Conservation (phyloP, 1,139 yeast species). For the Pichia sp. region DNA sequence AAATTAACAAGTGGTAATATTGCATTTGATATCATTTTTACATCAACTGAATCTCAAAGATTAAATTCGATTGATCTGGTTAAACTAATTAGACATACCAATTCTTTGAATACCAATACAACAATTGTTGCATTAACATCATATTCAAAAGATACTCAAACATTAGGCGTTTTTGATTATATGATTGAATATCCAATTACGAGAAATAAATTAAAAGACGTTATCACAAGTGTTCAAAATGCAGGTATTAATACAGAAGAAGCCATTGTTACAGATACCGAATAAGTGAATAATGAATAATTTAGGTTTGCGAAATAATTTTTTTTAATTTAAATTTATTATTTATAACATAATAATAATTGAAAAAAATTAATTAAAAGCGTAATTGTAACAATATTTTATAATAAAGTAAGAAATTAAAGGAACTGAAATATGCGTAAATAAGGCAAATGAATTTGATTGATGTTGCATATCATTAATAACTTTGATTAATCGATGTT, state of each 20-base stretch:
- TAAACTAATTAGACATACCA: slow-evolving; percentile 68
- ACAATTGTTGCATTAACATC: slow-evolving; percentile 77
- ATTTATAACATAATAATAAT: slow-evolving; percentile 1
- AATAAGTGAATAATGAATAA: slow-evolving; percentile 10
- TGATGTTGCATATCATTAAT: slow-evolving; percentile 11
- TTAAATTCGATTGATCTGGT: slow-evolving; percentile 63
- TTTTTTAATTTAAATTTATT: not conserved
- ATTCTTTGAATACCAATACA: slow-evolving; percentile 66
- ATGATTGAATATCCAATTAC: slow-evolving; percentile 74
- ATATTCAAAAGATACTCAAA: slow-evolving; percentile 59
- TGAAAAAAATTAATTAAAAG: not conserved
- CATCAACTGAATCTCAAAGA: slow-evolving; percentile 65
- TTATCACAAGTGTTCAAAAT: slow-evolving; percentile 15
- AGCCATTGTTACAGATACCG: slow-evolving; percentile 29
- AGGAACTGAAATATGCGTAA: slow-evolving; percentile 1
- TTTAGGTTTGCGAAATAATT: too few species aligned
- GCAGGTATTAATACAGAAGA: slow-evolving; percentile 21
- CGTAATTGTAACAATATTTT: not conserved
- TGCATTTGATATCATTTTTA: slow-evolving; percentile 74
- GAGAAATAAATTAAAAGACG: slow-evolving; percentile 33
- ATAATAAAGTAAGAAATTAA: not conserved
- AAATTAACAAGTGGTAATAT: slow-evolving; percentile 79
- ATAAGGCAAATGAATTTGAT: not conserved
- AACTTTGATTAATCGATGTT: slow-evolving; percentile 14
- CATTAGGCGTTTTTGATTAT: slow-evolving; percentile 56